phyloP scores from a whole-genome alignment of 129 eudicot genomes.

The Rutidosis leptorrhynchoides region DNA sequence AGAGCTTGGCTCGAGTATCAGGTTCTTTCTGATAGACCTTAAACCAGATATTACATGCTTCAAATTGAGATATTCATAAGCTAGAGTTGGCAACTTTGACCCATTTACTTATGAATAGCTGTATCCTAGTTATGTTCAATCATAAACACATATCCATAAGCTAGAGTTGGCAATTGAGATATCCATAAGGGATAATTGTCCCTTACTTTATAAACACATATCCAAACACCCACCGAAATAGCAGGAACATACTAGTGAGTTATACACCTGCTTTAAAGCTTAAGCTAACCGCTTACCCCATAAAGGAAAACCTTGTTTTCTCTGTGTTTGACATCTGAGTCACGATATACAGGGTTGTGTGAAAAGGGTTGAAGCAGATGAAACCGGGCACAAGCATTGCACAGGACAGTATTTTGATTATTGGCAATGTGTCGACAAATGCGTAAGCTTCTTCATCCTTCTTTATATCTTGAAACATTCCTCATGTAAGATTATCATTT shows the following conservation, averaged over 20 bases:
- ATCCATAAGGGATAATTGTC: no score
- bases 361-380: conserved; percentile 78
- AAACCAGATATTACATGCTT: background rate
- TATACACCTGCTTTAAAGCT: background rate
- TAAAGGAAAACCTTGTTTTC: no score
- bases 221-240: background rate
- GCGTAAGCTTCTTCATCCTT: conserved; percentile 44
- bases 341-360: conserved; percentile 84
- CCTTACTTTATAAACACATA: background rate
- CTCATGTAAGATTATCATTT: background rate
- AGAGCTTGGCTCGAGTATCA: conserved; percentile 62
- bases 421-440: conserved; percentile 81
- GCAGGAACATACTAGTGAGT: background rate
- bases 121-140: no score
- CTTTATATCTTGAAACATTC: background rate
- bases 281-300: no score
- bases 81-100: background rate
- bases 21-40: conserved; percentile 29
- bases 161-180: no score
- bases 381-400: conserved; percentile 84
- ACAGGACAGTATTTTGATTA: conserved; percentile 92
- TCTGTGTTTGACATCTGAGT: no score
- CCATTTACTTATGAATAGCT: background rate
- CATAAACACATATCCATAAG: no score
- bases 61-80: background rate